These are phyloP conservation scores for sorghum (Sorghum bicolor) DNA, from an alignment of 176 grass and related monocot species.

Conservation along the genomic window DNA sequence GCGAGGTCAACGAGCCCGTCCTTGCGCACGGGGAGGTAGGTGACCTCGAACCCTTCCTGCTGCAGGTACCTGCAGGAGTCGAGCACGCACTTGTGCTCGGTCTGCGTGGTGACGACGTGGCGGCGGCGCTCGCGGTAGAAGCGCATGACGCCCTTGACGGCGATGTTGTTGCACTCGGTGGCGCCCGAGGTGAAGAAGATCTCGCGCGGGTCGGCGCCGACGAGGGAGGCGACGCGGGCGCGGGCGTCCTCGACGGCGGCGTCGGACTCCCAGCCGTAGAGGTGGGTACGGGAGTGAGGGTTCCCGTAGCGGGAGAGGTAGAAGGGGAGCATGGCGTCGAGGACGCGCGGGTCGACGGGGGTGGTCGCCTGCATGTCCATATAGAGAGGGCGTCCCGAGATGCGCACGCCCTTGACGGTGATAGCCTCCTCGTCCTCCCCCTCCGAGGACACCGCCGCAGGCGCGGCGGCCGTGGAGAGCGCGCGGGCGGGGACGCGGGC, in stretches of 20 bases:
- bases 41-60: slow-evolving; percentile 83
- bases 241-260: slow-evolving; percentile 81
- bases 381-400: slow-evolving; percentile 85
- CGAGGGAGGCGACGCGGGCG: slow-evolving; percentile 39
- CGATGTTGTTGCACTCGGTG: slow-evolving; percentile 96
- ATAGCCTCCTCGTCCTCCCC: slow-evolving; percentile 33
- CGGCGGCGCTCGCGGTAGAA: slow-evolving; percentile 83
- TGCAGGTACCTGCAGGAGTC: slow-evolving; percentile 88
- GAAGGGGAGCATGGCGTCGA: slow-evolving; percentile 92
- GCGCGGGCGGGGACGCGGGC: slow-evolving; percentile 3
- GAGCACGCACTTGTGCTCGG: slow-evolving; percentile 95
- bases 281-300: slow-evolving; percentile 93
- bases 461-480: slow-evolving; percentile 33
- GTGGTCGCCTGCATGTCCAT: slow-evolving; percentile 97
- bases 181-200: slow-evolving; percentile 96
- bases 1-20: slow-evolving; percentile 82
- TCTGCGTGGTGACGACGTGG: slow-evolving; percentile 91
- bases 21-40: slow-evolving; percentile 73
- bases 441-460: neutral
- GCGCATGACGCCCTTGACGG: slow-evolving; percentile 82
- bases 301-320: slow-evolving; percentile 89
- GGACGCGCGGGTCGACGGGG: slow-evolving; percentile 81
- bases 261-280: slow-evolving; percentile 98
- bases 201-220: slow-evolving; percentile 76
- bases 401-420: slow-evolving; percentile 84